These are phyloP conservation scores for Neodidymelliopsis sp. DNA, from an alignment of 2,329 filamentous ascomycete species.

Conservation along the genomic window DNA sequence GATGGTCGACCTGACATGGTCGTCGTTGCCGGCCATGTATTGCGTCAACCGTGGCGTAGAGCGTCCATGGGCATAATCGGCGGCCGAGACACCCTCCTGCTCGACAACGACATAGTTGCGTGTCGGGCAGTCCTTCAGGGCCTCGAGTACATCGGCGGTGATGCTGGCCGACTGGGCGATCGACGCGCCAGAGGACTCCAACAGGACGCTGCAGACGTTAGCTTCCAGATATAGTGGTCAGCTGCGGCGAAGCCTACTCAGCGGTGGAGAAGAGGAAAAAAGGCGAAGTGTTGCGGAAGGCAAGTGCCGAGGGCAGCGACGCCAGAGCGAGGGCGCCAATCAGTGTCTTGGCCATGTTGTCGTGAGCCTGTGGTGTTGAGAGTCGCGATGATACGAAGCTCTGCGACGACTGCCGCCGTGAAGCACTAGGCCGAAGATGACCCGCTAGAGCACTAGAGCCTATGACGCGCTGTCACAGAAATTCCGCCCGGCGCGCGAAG, in stretches of 20 bases:
- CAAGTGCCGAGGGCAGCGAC: conserved; percentile 65
- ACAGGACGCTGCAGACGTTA: conserved; percentile 40
- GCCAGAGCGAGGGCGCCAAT: conserved; percentile 59
- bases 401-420: conserved; percentile 8
- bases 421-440: conserved; percentile 7
- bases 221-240: conserved; percentile 22
- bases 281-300: conserved; percentile 86
- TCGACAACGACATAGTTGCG: conserved; percentile 78
- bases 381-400: conserved; percentile 22
- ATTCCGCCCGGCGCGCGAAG: conserved; percentile 20
- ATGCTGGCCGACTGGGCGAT: conserved; percentile 56
- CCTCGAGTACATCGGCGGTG: conserved; percentile 51
- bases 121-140: conserved; percentile 73
- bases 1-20: conserved; percentile 63
- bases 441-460: conserved; percentile 14
- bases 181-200: conserved; percentile 34
- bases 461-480: conserved; percentile 39
- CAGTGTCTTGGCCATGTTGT: conserved; percentile 54
- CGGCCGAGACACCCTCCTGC: conserved; percentile 75
- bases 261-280: conserved; percentile 88
- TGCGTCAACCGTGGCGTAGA: conserved; percentile 63
- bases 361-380: conserved; percentile 22
- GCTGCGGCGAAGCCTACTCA: conserved; percentile 64
- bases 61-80: conserved; percentile 67
- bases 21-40: conserved; percentile 56